phyloP scores from a whole-genome alignment of 495 filamentous ascomycete genomes.

The Penicillium diatomitis region DNA sequence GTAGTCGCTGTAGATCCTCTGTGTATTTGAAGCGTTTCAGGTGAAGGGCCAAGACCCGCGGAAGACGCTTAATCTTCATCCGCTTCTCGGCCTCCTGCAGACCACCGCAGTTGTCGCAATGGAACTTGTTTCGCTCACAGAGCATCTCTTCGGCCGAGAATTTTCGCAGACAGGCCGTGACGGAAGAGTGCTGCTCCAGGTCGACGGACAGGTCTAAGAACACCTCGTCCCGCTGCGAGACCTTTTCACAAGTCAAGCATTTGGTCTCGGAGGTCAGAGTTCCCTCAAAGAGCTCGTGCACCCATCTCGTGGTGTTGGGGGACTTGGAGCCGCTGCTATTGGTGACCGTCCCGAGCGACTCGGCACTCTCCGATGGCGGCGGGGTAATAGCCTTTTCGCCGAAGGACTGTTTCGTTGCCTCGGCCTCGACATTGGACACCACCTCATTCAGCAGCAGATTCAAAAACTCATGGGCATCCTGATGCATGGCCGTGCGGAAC shows the following conservation, averaged over 20 bases:
- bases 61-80: constrained; percentile 97
- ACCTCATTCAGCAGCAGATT: constrained; percentile 94
- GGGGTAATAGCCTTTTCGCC: constrained; percentile 28
- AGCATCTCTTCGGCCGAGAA: constrained; percentile 99
- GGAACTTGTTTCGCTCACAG: constrained; percentile 96
- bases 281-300: constrained; percentile 95
- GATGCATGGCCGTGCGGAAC: constrained; percentile 94
- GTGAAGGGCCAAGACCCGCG: constrained; percentile 84
- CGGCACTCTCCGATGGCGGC: constrained; percentile 23
- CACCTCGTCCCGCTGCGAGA: constrained; percentile 88
- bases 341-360: constrained; percentile 32
- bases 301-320: constrained; percentile 67
- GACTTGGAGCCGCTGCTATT: constrained; percentile 38
- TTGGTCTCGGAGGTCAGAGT: constrained; percentile 92
- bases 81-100: constrained; percentile 96
- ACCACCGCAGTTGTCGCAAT: constrained; percentile 94
- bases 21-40: constrained; percentile 97
- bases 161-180: constrained; percentile 87
- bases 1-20: constrained; percentile 82
- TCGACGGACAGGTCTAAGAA: constrained; percentile 96
- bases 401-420: constrained; percentile 48
- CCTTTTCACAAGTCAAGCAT: constrained; percentile 92
- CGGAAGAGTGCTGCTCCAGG: constrained; percentile 89
- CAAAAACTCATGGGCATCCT: constrained; percentile 96
- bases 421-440: constrained; percentile 83